Evolutionary conservation across 2,329 filamentous ascomycete species (phyloP), one percentile per base, ranked within the genome.

Genomic region (Zymoseptoria crescenta): DNA sequence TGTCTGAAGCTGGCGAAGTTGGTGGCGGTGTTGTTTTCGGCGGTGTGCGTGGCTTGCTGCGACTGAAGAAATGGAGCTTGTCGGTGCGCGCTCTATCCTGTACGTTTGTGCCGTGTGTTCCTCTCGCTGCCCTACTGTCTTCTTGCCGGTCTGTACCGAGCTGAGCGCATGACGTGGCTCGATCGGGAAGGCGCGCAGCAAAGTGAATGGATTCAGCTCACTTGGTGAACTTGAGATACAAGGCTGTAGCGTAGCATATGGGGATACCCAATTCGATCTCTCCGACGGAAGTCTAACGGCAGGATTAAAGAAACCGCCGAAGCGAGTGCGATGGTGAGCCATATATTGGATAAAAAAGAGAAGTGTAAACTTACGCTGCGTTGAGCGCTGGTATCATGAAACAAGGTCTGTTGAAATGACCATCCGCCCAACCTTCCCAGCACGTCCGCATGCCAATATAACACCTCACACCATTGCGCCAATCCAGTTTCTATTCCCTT

Each of bases 301-400:
- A 45, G 16, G 5, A 45, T 45, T 7, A 7, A 35, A 16, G 9
- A 45, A 45, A 16, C 35, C 16, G n/a, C 6, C 13, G 35, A 45
- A 45, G 35, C 16, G 35, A 45, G 35, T 16, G 13, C 16, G 35
- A 16, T 45, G 16, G 3, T 51, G 24, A 24, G 24, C 24, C 24
- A 24, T 24, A 24, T 24, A 24, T 51, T 16, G 3, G n/a, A 7
- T 7, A 3, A 20, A 21, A 27, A 52, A 16, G 35, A 48, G 52
- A 57, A 58, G 52, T 60, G 57, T 49, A 57, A 65, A 70, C 67
- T 67, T 69, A 70, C 68, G 65, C 67, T 66, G 66, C 67, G 69
- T 69, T 70, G 68, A 70, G 69, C 68, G 69, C 63, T 67, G 68
- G 69, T 72, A 71, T 72, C 69, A 65, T 67, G 62, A 59, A 49